phyloP scores from a whole-genome alignment of 257 asterid species.

The Coffea canephora region DNA sequence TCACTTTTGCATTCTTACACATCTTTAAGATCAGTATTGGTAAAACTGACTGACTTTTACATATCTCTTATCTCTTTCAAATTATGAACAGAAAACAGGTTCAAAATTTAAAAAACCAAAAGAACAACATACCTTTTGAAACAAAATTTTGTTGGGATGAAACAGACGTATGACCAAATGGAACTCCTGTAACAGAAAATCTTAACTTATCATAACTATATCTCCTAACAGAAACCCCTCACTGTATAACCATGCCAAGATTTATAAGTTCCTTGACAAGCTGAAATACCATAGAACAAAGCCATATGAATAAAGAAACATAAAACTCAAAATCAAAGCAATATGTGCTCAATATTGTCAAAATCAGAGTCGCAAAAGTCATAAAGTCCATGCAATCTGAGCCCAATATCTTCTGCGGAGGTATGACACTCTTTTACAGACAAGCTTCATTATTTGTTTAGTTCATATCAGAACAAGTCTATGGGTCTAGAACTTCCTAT shows the following conservation, averaged over 20 bases:
- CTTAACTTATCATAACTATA: constrained; percentile 39
- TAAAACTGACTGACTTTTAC: neutral
- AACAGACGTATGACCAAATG: constrained; percentile 79
- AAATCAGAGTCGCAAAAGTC: neutral
- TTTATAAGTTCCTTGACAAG: constrained; percentile 1
- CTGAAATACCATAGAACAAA: constrained; percentile 17
- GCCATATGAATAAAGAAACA: constrained; percentile 3
- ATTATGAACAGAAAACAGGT: constrained; percentile 15
- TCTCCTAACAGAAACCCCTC: constrained; percentile 6
- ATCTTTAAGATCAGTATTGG: neutral
- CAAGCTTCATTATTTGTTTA: neutral
- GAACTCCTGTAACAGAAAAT: constrained; percentile 78
- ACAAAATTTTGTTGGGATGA: constrained; percentile 79
- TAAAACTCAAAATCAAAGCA: constrained; percentile 3
- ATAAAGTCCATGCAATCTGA: neutral
- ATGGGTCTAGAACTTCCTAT: neutral
- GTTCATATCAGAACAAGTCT: neutral
- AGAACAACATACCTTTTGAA: constrained; percentile 77
- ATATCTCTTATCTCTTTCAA: constrained; percentile 16
- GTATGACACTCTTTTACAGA: neutral
- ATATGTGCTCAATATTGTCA: neutral
- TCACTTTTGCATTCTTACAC: neutral
- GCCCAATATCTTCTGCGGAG: neutral
- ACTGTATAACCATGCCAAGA: constrained; percentile 6
- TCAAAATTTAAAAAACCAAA: constrained; percentile 12